Base-by-base conservation (phyloP, 2,329 filamentous ascomycete genomes). In the Aphanoascus verrucosus region DNA sequence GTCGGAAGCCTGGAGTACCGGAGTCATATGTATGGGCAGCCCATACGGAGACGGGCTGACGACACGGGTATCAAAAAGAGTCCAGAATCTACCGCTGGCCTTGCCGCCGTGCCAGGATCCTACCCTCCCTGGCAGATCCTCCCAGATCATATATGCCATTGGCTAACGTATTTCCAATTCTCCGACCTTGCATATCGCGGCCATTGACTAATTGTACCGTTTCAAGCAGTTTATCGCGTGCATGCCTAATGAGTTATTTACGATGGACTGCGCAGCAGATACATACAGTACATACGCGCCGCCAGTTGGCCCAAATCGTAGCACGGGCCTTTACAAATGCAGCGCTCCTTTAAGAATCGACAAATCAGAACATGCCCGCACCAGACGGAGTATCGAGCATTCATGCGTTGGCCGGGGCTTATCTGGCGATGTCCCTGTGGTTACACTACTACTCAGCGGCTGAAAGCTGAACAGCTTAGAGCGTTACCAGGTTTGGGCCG, bases 191-290 rank as follows among this genome's bases (percentile, higher is more conserved):
- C 49, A 44, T 44, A 15, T n/a, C 28, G 17, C 49, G 41, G 49
- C 49, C 41, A 28, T 38, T 52, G 49, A 23, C 42, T 31, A 32
- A 38, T 20, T 37, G 17, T 17, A 12, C 23, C 34, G 1, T 40
- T 31, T 46, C 12, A n/a, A 34, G 19, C 19, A 40, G 11, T 46
- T 52, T 46, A 35, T 34, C 50, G 50, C 50, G 50, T 52, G 34
- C 42, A 34, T 52, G 32, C 32, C 41, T 23, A 32, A 46, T 15
- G 17, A 15, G 14, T 14, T 15, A 43, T 42, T 34, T 17, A 8
- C 17, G 15, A 9, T 14, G 17, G 34, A 34, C 12, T 28, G 3
- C 7, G 23, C 23, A 14, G 35, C 38, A 28, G 31, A 11, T 23
- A 12, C 6, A 32, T 17, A n/a, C 44, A 17, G 5, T 23, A 12